Conservation (phyloP, 1,284 basidiomycete species). For the Rhodotorula sp. region DNA sequence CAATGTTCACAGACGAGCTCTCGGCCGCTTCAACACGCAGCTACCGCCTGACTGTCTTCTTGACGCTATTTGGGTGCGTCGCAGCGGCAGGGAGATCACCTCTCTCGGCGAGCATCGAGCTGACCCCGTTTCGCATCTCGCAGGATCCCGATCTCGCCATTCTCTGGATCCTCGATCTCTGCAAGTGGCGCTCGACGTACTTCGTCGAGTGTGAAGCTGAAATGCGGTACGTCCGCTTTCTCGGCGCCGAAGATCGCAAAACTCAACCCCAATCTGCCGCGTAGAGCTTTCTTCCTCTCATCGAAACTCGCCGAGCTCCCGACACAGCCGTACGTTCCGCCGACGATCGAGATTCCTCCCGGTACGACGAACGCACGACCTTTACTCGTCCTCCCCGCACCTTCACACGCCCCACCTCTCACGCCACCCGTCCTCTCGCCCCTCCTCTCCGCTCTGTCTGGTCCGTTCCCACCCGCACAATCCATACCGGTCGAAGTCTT, state of each 20-base stretch:
- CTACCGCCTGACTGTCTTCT: constrained; percentile 39
- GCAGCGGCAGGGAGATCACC: neutral
- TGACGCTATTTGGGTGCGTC: constrained; percentile 34
- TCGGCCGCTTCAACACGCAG: constrained; percentile 26
- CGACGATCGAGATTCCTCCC: neutral
- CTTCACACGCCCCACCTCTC: constrained; percentile 11
- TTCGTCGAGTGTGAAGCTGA: constrained; percentile 25
- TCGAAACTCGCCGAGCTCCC: constrained; percentile 36
- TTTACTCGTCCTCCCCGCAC: constrained; percentile 22
- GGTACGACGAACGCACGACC: neutral
- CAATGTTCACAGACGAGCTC: constrained; percentile 15
- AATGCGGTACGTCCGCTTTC: constrained; percentile 10
- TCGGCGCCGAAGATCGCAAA: too few relatives aligned
- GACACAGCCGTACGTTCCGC: constrained; percentile 14
- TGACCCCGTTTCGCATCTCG: too few relatives aligned
- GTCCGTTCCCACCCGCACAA: neutral
- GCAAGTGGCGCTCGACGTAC: constrained; percentile 29
- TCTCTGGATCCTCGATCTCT: constrained; percentile 36
- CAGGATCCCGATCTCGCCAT: constrained; percentile 14
- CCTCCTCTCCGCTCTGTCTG: constrained; percentile 5
- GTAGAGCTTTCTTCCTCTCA: constrained; percentile 33
- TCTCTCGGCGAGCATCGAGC: neutral
- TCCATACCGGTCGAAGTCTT: neutral
- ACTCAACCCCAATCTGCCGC: neutral
- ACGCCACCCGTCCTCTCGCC: constrained; percentile 4